These are phyloP conservation scores for Neoboletus brunneissimus DNA, from an alignment of 768 basidiomycete genomes.

Conservation along the genomic window DNA sequence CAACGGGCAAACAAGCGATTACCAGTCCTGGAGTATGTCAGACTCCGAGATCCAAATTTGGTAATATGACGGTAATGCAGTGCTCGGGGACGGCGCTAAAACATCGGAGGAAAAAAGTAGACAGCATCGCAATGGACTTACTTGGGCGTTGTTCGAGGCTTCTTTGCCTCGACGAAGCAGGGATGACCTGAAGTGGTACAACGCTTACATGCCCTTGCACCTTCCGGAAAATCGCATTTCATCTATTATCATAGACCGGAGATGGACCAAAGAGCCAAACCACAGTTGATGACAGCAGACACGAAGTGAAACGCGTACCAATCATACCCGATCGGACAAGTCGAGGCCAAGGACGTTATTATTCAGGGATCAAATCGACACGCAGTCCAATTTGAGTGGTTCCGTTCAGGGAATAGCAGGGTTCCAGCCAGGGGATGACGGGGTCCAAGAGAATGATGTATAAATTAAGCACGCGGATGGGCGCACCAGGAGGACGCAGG, in stretches of 20 bases:
- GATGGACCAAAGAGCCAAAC: slow-evolving; percentile 11
- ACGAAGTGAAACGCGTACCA: background rate
- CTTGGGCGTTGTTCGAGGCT: slow-evolving; percentile 78
- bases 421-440: slow-evolving; percentile 1
- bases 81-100: slow-evolving; percentile 13
- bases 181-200: slow-evolving; percentile 71
- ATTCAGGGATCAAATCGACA: slow-evolving; percentile 1
- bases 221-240: slow-evolving; percentile 79
- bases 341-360: slow-evolving; percentile 7
- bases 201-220: slow-evolving; percentile 74
- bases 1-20: slow-evolving; percentile 7
- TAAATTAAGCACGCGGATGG: background rate
- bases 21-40: slow-evolving; percentile 20
- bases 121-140: slow-evolving; percentile 46
- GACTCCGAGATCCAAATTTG: slow-evolving; percentile 25
- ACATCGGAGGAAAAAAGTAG: background rate
- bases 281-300: slow-evolving; percentile 4
- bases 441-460: slow-evolving; percentile 4
- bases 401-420: slow-evolving; percentile 12
- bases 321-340: background rate
- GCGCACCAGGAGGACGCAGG: background rate
- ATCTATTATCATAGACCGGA: slow-evolving; percentile 47
- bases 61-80: slow-evolving; percentile 26
- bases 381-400: slow-evolving; percentile 7
- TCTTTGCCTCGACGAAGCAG: slow-evolving; percentile 82